Percentiles rank a stretch among this genome's conserved stretches.
Evolutionary conservation across 371 early-diverging fungal species (phyloP).

Genomic region (Cladochytrium tenue): DNA sequence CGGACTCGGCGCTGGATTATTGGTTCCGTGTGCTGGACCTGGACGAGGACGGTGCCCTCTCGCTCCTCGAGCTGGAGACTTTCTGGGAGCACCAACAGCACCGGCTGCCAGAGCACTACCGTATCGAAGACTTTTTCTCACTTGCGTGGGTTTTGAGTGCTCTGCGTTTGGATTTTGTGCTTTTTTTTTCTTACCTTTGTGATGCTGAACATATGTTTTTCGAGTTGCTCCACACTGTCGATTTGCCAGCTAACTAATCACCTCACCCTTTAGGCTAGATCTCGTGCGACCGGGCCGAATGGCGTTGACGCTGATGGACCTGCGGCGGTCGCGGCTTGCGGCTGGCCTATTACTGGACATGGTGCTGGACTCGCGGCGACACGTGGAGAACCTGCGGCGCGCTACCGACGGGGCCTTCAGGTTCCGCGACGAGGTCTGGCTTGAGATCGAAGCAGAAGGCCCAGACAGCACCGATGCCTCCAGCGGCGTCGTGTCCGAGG

Average conservation of each 20-base stretch:
- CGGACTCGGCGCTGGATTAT: slow-evolving; percentile 77
- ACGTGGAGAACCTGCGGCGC: slow-evolving; percentile 36
- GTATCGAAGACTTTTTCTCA: slow-evolving; percentile 70
- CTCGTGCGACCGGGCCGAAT: slow-evolving; percentile 30
- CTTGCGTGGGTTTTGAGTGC: slow-evolving; percentile 44
- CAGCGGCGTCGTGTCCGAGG: neutral
- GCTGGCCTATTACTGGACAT: slow-evolving; percentile 66
- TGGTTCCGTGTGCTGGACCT: slow-evolving; percentile 91
- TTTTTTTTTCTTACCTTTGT: slow-evolving; percentile 62
- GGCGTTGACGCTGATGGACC: slow-evolving; percentile 60
- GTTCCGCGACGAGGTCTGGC: slow-evolving; percentile 29
- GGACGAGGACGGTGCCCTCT: slow-evolving; percentile 84
- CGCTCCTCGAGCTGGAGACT: slow-evolving; percentile 77
- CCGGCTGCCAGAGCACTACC: slow-evolving; percentile 60
- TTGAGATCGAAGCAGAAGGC: slow-evolving; percentile 16
- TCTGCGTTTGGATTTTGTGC: neutral
- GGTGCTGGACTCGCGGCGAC: slow-evolving; percentile 66
- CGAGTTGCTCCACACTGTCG: neutral
- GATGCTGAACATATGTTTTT: neutral
- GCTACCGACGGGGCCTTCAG: slow-evolving; percentile 29
- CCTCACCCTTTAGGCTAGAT: slow-evolving; percentile 8
- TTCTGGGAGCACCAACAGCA: slow-evolving; percentile 81
- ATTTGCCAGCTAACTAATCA: neutral
- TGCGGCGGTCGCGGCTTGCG: slow-evolving; percentile 55
- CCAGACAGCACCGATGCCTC: slow-evolving; percentile 1